Base-by-base conservation (phyloP, 2,329 filamentous ascomycete genomes). In the Fusarium illudens region DNA sequence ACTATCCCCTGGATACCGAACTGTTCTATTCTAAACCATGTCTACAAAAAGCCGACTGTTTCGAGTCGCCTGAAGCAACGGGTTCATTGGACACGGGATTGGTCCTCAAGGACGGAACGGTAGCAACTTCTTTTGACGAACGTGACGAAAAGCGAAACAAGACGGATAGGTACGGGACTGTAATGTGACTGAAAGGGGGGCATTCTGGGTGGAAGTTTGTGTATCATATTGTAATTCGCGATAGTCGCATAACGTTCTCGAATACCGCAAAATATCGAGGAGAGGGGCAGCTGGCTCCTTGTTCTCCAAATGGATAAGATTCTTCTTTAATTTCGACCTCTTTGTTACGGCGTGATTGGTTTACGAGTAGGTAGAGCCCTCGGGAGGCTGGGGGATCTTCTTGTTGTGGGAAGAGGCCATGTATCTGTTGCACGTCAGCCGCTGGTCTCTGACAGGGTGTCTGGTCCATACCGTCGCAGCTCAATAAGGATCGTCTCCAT, bases 401-500 rank as follows among this genome's bases (percentile, higher is more conserved):
- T 97, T 97, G 83, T 98, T 92, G 71, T 89, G 86, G 25, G 92
- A 90, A 62, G 94, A 88, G 29, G 95, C 95, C 96, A 99, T 98
- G 79, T 92, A 97, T 80, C 94, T 96, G 64, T 36, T 15, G 11
- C 1, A 22, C 4, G 53, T 71, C 33, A 71, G 58, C 13, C 34
- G 2, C 15, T 7, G 27, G 20, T 15, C 36, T 27, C 29, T 10
- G 46, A n/a, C 25, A 5, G n/a, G 19, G 17, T 2, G 19, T 3
- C 6, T 30, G 19, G 15, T 39, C 12, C 84, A 68, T 76, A 92
- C 91, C 91, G 90, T 83, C 93, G 87, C 62, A 97, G 84, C 78
- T 97, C 94, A 67, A 96, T 93, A 70, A 97, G 83, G 57, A 97
- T 90, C 1, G 93, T 97, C 84, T 98, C 95, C 92, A 97, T 97